Evolutionary conservation across 345 rosid species (phyloP).

Genomic region (Erodium maritimum): DNA sequence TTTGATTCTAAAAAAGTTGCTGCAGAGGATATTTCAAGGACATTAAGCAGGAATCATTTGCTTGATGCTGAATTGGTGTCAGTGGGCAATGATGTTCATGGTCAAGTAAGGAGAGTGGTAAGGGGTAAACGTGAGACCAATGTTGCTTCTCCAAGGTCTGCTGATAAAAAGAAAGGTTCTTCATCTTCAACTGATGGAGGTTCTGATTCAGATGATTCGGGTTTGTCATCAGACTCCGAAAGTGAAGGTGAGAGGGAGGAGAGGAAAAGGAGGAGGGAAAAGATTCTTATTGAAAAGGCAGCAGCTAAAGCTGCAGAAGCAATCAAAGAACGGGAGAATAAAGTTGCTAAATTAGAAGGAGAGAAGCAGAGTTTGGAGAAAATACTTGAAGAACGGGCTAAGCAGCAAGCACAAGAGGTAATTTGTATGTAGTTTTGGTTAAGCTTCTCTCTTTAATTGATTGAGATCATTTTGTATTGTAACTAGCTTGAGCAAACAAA

Average conservation of each 20-base stretch:
- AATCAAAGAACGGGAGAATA: conserved; percentile 73
- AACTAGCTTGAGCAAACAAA: background rate
- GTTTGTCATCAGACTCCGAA: conserved; percentile 69
- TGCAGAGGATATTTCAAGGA: conserved; percentile 17
- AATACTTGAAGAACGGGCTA: conserved; percentile 82
- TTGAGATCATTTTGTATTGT: background rate
- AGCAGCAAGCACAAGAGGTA: conserved; percentile 94
- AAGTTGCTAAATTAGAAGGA: conserved; percentile 84
- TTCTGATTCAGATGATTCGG: conserved; percentile 54
- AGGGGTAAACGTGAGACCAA: conserved; percentile 25
- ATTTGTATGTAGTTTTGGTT: background rate
- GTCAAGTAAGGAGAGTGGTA: conserved; percentile 19
- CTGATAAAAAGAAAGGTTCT: conserved; percentile 28
- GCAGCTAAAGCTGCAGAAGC: conserved; percentile 68
- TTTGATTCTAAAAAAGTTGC: conserved; percentile 15
- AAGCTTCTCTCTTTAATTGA: background rate
- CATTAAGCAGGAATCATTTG: conserved; percentile 14
- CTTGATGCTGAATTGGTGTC: conserved; percentile 13
- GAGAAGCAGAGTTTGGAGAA: conserved; percentile 93
- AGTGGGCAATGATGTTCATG: conserved; percentile 19
- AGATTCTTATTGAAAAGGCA: conserved; percentile 61
- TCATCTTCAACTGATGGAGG: conserved; percentile 24
- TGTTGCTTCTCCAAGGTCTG: conserved; percentile 23
- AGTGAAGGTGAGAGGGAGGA: conserved; percentile 75
- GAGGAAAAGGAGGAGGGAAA: conserved; percentile 54